Evolutionary conservation across 257 asterid species (phyloP), one percentile per base, ranked within the genome.

Genomic region (Scutellaria baicalensis): DNA sequence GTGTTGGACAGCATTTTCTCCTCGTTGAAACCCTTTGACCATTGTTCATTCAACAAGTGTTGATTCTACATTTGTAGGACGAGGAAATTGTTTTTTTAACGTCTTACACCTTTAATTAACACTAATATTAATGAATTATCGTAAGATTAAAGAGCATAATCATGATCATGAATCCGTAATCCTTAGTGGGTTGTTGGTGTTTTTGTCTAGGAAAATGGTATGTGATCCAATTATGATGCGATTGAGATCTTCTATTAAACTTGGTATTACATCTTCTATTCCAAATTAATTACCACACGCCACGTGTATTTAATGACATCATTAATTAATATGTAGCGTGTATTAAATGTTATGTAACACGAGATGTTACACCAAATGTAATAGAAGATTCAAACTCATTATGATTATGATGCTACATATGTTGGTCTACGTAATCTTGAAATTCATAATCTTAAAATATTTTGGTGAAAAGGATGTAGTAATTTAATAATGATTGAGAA

Each of bases 161-260:
- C 17, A 20, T 60, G 70, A 35, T 57, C 49, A 66, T 73, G 12
- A 48, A 43, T 66, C 58, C 66, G 58, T 14, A 73, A 36, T 66
- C 58, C 21, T 59, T 57, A 77, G 77, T 81, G 84, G 69, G 77
- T 70, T 58, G 80, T 40, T 75, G 82, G 77, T 73, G 16, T 35
- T 51, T 4, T 72, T 75, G 84, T 75, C 74, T 56, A 27, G 50
- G 79, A 73, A 81, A 81, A 69, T 17, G 69, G 71, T 33, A 17
- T 70, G 14, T 7, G 6, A 13, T 27, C 89, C 91, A 82, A 80
- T 88, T 8, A 11, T 10, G n/a, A n/a, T n/a, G n/a, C n/a, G n/a
- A n/a, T n/a, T n/a, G n/a, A n/a, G n/a, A n/a, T n/a, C n/a, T n/a
- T n/a, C n/a, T n/a, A n/a, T n/a, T n/a, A n/a, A n/a, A n/a, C n/a